Evolutionary conservation across 768 basidiomycete species (phyloP).

Genomic region (Chalciporus piperatus): DNA sequence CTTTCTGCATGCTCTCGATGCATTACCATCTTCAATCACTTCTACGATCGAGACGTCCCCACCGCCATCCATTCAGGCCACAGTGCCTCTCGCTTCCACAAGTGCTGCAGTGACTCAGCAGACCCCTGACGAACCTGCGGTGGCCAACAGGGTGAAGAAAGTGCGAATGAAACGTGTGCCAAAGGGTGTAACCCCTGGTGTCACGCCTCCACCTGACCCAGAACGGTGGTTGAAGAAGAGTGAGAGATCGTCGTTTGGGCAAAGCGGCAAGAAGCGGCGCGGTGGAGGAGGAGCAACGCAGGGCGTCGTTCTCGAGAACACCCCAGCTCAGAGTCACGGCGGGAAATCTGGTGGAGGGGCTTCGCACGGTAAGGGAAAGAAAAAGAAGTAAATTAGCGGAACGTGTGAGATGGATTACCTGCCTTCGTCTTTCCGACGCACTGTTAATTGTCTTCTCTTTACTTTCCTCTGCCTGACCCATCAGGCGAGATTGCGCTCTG

Average conservation of each 20-base stretch:
- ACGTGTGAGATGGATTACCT: constrained; percentile 19
- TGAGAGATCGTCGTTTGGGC: constrained; percentile 59
- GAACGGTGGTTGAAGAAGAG: constrained; percentile 89
- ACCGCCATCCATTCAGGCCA: constrained; percentile 48
- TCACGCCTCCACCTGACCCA: constrained; percentile 81
- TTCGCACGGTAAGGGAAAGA: constrained; percentile 55
- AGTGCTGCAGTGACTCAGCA: constrained; percentile 26
- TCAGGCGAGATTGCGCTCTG: constrained; percentile 19
- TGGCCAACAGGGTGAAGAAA: constrained; percentile 43
- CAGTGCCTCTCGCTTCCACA: constrained; percentile 23
- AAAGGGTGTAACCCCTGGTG: constrained; percentile 70
- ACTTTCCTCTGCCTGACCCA: constrained; percentile 10
- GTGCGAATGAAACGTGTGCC: constrained; percentile 68
- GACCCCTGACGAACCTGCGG: constrained; percentile 34
- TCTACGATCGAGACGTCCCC: constrained; percentile 58
- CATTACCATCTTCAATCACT: constrained; percentile 50
- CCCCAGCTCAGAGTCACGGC: constrained; percentile 20
- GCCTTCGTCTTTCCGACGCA: constrained; percentile 12
- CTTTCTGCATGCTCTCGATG: constrained; percentile 62
- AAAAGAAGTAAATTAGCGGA: constrained; percentile 54
- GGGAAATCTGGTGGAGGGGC: constrained; percentile 38
- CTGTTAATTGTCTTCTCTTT: constrained; percentile 22
- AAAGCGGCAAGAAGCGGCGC: constrained; percentile 52
- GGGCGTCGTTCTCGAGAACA: constrained; percentile 42
- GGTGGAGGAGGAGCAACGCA: constrained; percentile 66